Evolutionary conservation across 2,329 filamentous ascomycete species (phyloP), one percentile per base, ranked within the genome.

Genomic region (Colletotrichum musicola): DNA sequence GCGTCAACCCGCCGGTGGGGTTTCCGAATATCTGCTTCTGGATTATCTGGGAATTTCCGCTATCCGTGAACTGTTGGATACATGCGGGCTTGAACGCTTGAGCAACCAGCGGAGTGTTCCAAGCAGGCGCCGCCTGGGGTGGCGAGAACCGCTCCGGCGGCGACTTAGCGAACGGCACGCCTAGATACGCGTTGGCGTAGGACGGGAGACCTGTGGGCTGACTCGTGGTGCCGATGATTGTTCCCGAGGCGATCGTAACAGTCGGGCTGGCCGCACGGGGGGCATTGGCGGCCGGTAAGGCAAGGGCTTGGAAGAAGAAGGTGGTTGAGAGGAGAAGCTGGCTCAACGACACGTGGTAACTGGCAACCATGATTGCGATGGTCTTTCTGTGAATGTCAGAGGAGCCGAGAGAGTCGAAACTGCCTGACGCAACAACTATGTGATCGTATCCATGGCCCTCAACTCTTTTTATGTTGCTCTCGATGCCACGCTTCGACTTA

Each of bases 81-180:
- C 66, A 69, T n/a, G 66, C 66, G 6, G 62, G 62, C 42, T 49
- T 53, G 16, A 69, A 69, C 9, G 62, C 49, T n/a, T 53, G 42
- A 18, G 66, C 66, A 4, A 16, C 14, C 16, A 69, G 18, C 14
- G 65, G 55, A 14, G 54, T 22, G 4, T 42, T 6, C 66, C 66
- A 69, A 6, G 35, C 9, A 5, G 16, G 12, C 6, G 66, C 30
- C 13, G 62, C 55, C 18, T 65, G 13, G 4, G 66, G 66, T 10
- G 66, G 62, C 6, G 66, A 69, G 62, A 69, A 69, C 25, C 66
- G 30, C 44, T 69, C 66, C 4, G 62, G 66, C 1, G 66, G 66
- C 14, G 66, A 69, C 38, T 68, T 68, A 50, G 66, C 66, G 14
- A 65, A 69, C 1, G 66, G 66, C 0, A 69, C 51, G 14, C 66